Conservation (phyloP, 2,329 filamentous ascomycete genomes). For the Alternaria sp. region DNA sequence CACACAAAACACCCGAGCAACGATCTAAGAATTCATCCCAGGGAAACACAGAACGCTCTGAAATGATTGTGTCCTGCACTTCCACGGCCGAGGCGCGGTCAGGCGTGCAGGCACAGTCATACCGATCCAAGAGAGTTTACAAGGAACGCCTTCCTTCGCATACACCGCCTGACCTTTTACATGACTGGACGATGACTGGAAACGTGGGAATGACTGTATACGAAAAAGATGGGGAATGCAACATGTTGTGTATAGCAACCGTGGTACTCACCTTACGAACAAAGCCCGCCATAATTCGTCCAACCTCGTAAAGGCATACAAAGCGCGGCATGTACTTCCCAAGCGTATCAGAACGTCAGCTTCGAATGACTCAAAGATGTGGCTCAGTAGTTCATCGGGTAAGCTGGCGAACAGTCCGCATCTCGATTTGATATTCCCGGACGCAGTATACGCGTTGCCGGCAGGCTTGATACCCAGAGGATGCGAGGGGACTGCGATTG, state of each 20-base stretch:
- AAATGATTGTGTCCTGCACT: not conserved
- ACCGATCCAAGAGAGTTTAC: slow-evolving; percentile 1
- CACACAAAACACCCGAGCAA: not conserved
- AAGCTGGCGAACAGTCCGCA: slow-evolving; percentile 71
- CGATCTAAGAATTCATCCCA: not conserved
- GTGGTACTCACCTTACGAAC: slow-evolving; percentile 77
- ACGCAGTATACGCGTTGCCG: slow-evolving; percentile 78
- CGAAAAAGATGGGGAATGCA: slow-evolving; percentile 4
- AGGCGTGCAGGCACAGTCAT: slow-evolving; percentile 11
- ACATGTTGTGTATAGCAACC: slow-evolving; percentile 5
- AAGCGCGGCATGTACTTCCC: slow-evolving; percentile 79
- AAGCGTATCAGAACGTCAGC: slow-evolving; percentile 66
- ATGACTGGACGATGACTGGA: not conserved
- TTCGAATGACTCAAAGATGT: slow-evolving; percentile 78
- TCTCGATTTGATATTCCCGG: slow-evolving; percentile 69
- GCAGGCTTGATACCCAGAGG: slow-evolving; percentile 84
- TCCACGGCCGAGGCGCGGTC: not conserved
- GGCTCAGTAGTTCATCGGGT: slow-evolving; percentile 80
- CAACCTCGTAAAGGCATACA: slow-evolving; percentile 82
- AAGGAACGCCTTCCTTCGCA: not conserved
- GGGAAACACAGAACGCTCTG: not conserved
- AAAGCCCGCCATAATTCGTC: slow-evolving; percentile 91
- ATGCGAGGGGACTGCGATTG: slow-evolving; percentile 72
- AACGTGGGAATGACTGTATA: slow-evolving; percentile 2
- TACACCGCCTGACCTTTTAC: slow-evolving; percentile 1